Percentiles rank a stretch among this genome's conserved stretches.
Evolutionary conservation across 202 grass and related monocot species (phyloP).

Genomic region (Cymbopogon flexuosus): DNA sequence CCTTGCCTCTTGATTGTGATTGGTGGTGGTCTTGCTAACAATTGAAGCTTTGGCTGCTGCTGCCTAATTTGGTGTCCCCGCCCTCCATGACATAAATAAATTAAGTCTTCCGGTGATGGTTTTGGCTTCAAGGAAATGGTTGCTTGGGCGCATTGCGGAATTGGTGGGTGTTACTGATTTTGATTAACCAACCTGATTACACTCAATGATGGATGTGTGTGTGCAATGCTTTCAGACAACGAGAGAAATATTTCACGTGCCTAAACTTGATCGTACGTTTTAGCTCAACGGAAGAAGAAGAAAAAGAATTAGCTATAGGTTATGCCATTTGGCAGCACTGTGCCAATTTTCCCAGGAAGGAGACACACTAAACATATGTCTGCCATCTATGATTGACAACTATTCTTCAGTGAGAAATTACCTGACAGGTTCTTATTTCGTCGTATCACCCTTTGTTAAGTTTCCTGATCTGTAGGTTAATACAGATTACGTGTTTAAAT

Average conservation of each 20-base stretch:
- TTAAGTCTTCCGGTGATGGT: slow-evolving; percentile 4
- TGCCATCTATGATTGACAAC: background rate
- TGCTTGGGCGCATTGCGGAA: slow-evolving; percentile 22
- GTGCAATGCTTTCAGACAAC: slow-evolving; percentile 20
- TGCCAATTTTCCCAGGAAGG: background rate
- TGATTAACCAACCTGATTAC: slow-evolving; percentile 26
- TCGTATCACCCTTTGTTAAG: background rate
- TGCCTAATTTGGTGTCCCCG: slow-evolving; percentile 20
- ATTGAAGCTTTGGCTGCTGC: slow-evolving; percentile 23
- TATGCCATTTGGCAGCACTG: background rate
- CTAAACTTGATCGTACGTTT: background rate
- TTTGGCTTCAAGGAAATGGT: slow-evolving; percentile 42
- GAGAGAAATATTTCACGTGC: background rate
- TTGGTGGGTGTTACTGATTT: background rate
- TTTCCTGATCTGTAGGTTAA: background rate
- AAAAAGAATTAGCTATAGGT: background rate
- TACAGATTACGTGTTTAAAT: background rate
- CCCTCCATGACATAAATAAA: background rate
- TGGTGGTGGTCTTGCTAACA: slow-evolving; percentile 29
- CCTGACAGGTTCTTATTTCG: background rate
- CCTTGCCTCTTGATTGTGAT: background rate
- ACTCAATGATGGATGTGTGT: background rate
- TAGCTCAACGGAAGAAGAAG: background rate
- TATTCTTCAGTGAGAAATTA: background rate
- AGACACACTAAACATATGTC: background rate